Evolutionary conservation across 805 yeast species (phyloP).

Genomic region (Wickerhamiella alocasiicola): DNA sequence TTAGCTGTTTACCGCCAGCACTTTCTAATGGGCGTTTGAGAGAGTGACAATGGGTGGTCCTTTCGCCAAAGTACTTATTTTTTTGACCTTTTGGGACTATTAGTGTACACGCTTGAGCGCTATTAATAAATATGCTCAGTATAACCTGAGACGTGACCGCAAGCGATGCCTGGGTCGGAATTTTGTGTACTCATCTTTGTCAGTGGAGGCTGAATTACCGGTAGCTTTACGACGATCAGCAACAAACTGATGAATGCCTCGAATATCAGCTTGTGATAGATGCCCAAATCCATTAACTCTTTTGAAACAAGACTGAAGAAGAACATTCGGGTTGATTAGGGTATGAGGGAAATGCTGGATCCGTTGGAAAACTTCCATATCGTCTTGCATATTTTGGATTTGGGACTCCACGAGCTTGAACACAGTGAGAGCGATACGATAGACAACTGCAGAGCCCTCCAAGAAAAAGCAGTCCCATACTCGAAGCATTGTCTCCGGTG

Average conservation of each 20-base stretch:
- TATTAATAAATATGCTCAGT: constrained; percentile 11
- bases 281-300: constrained; percentile 61
- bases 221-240: constrained; percentile 30
- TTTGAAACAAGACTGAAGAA: constrained; percentile 66
- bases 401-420: constrained; percentile 63
- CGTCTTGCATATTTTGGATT: constrained; percentile 34
- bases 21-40: no score
- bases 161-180: constrained; percentile 23
- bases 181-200: constrained; percentile 22
- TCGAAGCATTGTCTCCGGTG: constrained; percentile 75
- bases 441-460: constrained; percentile 79
- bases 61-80: no score
- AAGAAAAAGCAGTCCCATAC: constrained; percentile 93
- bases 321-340: constrained; percentile 44
- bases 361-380: constrained; percentile 63
- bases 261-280: constrained; percentile 70
- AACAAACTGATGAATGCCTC: constrained; percentile 67
- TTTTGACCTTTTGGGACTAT: no score
- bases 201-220: constrained; percentile 13
- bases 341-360: constrained; percentile 63
- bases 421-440: constrained; percentile 69
- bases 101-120: no score
- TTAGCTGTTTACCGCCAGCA: no score
- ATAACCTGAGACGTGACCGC: constrained; percentile 19
- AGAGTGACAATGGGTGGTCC: no score